phyloP scores from a whole-genome alignment of 805 yeast species.

The Sugiyamaella americana region DNA sequence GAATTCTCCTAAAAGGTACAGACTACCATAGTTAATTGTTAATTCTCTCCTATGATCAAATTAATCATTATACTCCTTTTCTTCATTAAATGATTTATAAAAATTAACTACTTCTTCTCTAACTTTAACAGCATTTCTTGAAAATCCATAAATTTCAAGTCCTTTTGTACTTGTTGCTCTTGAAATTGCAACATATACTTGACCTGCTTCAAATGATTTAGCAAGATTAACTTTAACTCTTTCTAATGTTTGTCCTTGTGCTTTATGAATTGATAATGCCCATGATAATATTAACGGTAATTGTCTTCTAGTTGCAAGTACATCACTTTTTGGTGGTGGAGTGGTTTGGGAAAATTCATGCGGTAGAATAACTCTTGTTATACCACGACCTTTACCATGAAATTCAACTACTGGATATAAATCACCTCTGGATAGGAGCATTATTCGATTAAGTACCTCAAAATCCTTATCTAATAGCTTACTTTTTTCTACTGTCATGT shows the following conservation, averaged over 20 bases:
- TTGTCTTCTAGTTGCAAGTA: slow-evolving; percentile 65
- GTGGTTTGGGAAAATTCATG: not conserved
- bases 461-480: not conserved
- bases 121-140: slow-evolving; percentile 55
- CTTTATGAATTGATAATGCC: slow-evolving; percentile 93
- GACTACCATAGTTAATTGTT: too few species aligned
- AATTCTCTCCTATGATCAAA: too few species aligned
- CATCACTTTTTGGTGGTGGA: not conserved
- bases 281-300: slow-evolving; percentile 84
- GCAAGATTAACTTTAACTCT: slow-evolving; percentile 71
- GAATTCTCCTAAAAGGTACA: too few species aligned
- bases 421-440: slow-evolving; percentile 11
- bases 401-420: slow-evolving; percentile 18
- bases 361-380: slow-evolving; percentile 3
- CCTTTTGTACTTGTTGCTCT: slow-evolving; percentile 80
- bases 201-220: slow-evolving; percentile 82
- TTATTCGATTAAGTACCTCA: not conserved
- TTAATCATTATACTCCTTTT: too few species aligned
- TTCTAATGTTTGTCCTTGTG: slow-evolving; percentile 87
- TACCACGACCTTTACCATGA: slow-evolving; percentile 6
- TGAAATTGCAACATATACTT: slow-evolving; percentile 92
- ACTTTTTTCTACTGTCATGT: too few species aligned
- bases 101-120: slow-evolving; percentile 67
- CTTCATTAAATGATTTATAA: slow-evolving; percentile 38
- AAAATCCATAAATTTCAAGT: slow-evolving; percentile 74